A percentile compares a stretch with the other conserved stretches of the same genome.
Conservation (phyloP, 2,329 filamentous ascomycete species). For the Xylariomycetidae sp. region DNA sequence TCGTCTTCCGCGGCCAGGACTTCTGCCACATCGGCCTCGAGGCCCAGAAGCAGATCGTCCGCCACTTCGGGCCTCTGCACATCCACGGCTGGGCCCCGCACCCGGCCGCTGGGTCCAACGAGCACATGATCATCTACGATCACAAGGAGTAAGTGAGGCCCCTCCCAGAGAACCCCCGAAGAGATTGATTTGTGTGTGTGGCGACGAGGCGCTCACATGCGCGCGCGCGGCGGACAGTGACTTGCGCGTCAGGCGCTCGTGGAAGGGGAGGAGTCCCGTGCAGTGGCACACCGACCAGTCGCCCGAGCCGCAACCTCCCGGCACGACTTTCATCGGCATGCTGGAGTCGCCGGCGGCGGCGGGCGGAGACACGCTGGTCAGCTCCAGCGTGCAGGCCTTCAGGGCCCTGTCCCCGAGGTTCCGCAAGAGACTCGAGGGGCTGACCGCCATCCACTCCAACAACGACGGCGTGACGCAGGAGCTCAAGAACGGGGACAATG, state of each 20-base stretch:
- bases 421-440: slow-evolving; percentile 58
- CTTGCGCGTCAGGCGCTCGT: slow-evolving; percentile 14
- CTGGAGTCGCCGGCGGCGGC: slow-evolving; percentile 18
- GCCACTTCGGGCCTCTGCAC: slow-evolving; percentile 17
- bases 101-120: slow-evolving; percentile 12
- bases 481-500: slow-evolving; percentile 37
- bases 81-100: slow-evolving; percentile 14
- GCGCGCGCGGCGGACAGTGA: slow-evolving; percentile 1
- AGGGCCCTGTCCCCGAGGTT: slow-evolving; percentile 60
- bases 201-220: background rate
- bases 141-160: slow-evolving; percentile 12
- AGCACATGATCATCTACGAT: slow-evolving; percentile 20
- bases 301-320: slow-evolving; percentile 16
- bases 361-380: slow-evolving; percentile 21
- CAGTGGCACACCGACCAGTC: slow-evolving; percentile 22
- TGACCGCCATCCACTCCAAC: slow-evolving; percentile 63
- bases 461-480: slow-evolving; percentile 40
- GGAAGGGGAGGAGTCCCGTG: slow-evolving; percentile 16
- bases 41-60: slow-evolving; percentile 16
- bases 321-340: slow-evolving; percentile 22
- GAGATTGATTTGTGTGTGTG: background rate
- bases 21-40: slow-evolving; percentile 20
- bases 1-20: slow-evolving; percentile 17
- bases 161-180: background rate
- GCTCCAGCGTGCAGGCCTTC: slow-evolving; percentile 16